Evolutionary conservation across 2,329 filamentous ascomycete genomes (phyloP).

Genomic region (Ophiostoma sp.): DNA sequence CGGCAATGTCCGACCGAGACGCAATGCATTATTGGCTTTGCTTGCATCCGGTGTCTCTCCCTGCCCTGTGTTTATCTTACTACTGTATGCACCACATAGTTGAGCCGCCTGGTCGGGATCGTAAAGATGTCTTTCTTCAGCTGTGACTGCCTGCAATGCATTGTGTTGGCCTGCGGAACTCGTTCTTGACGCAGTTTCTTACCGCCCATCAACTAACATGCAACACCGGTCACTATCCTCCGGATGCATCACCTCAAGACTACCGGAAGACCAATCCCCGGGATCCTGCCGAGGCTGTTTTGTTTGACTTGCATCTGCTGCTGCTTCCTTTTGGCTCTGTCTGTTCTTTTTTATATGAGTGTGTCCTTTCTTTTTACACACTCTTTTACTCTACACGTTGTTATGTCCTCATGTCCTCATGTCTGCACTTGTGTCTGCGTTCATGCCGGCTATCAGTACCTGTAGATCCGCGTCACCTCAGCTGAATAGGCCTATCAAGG

Average conservation of each 20-base stretch:
- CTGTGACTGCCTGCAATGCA: background rate
- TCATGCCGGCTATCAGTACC: background rate
- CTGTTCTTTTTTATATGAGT: background rate
- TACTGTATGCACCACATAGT: background rate
- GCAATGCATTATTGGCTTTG: background rate
- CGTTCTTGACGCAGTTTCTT: background rate
- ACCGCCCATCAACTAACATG: background rate
- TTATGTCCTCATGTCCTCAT: too few relatives aligned
- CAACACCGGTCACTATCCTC: background rate
- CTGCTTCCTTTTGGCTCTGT: background rate
- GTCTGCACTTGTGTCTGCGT: background rate
- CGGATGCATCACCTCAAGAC: background rate
- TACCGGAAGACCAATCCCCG: background rate
- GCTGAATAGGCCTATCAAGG: background rate
- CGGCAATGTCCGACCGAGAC: background rate
- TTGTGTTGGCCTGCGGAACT: background rate
- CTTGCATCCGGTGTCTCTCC: background rate
- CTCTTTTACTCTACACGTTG: background rate
- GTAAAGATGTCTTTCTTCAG: background rate
- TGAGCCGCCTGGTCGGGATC: background rate
- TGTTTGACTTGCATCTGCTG: background rate
- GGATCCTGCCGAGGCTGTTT: background rate
- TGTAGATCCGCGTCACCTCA: slow-evolving; percentile 4
- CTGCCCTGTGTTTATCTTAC: background rate
- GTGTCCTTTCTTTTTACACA: background rate